Conservation (phyloP, 148 eudicot species). For the Camellia japonica region DNA sequence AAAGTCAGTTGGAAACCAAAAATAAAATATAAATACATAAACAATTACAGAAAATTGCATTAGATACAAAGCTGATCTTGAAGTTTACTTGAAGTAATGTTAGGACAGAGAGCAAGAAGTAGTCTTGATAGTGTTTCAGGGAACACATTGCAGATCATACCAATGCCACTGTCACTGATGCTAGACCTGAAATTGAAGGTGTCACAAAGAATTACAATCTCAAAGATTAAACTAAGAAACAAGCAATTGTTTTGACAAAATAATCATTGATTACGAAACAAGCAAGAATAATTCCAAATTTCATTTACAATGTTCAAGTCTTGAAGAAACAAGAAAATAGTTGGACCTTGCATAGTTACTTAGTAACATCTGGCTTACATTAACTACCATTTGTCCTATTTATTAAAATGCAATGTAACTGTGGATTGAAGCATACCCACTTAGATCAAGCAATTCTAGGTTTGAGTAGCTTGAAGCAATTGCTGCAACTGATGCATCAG, state of each 20-base stretch:
- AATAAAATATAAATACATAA: not conserved
- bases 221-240: not conserved
- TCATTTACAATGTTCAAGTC: not conserved
- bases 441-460: slow-evolving; percentile 83
- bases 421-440: slow-evolving; percentile 67
- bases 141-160: slow-evolving; percentile 86
- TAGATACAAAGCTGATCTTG: slow-evolving; percentile 5
- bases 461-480: slow-evolving; percentile 81
- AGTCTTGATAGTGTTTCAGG: slow-evolving; percentile 72
- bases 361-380: not conserved
- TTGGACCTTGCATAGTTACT: not conserved
- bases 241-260: not conserved
- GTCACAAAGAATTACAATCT: not conserved
- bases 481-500: slow-evolving; percentile 96
- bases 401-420: not conserved
- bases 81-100: slow-evolving; percentile 80
- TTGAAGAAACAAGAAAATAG: not conserved
- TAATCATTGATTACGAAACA: not conserved
- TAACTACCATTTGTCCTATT: not conserved
- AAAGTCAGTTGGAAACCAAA: not conserved
- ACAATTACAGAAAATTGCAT: not conserved
- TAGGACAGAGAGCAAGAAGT: slow-evolving; percentile 88
- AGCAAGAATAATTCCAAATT: not conserved
- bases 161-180: slow-evolving; percentile 91
- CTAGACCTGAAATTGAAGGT: slow-evolving; percentile 62